Percentiles rank a stretch among this genome's conserved stretches.
Conservation (phyloP, 2,329 filamentous ascomycete genomes). For the Verticillium alfalfae region DNA sequence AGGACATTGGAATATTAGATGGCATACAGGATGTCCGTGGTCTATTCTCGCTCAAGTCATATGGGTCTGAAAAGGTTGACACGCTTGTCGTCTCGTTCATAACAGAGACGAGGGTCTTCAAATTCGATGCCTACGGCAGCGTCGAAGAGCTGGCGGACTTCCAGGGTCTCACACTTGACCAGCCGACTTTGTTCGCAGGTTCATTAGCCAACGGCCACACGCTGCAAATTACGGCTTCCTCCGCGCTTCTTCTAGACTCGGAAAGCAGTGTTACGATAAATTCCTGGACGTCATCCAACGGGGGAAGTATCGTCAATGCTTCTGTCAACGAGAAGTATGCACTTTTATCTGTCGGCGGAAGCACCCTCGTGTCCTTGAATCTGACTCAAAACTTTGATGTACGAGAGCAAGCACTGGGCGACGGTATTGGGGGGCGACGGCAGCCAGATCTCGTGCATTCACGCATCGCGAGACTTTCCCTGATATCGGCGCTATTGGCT, state of each 20-base stretch:
- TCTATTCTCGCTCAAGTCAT: conserved; percentile 62
- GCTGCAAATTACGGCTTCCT: conserved; percentile 8
- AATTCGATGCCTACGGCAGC: conserved; percentile 66
- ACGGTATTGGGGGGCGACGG: conserved; percentile 26
- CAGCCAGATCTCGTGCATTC: conserved; percentile 81
- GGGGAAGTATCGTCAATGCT: conserved; percentile 66
- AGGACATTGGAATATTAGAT: conserved; percentile 77
- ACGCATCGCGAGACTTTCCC: conserved; percentile 60
- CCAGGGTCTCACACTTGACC: conserved; percentile 61
- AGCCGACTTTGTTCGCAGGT: conserved; percentile 67
- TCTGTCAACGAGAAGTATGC: conserved; percentile 67
- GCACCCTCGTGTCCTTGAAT: conserved; percentile 64
- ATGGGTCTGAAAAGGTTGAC: conserved; percentile 49
- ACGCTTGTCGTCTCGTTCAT: conserved; percentile 76
- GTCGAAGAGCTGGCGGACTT: conserved; percentile 84
- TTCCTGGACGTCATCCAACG: conserved; percentile 20
- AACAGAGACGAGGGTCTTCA: conserved; percentile 77
- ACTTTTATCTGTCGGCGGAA: conserved; percentile 71
- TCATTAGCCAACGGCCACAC: conserved; percentile 31
- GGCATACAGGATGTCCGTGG: conserved; percentile 71
- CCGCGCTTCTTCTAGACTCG: conserved; percentile 6
- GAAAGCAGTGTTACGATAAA: conserved; percentile 9
- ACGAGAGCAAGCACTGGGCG: conserved; percentile 54
- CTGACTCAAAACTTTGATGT: conserved; percentile 52
- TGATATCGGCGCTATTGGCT: conserved; percentile 72